Evolutionary conservation across 2,329 filamentous ascomycete species (phyloP).

Genomic region (Fusarium sp.): DNA sequence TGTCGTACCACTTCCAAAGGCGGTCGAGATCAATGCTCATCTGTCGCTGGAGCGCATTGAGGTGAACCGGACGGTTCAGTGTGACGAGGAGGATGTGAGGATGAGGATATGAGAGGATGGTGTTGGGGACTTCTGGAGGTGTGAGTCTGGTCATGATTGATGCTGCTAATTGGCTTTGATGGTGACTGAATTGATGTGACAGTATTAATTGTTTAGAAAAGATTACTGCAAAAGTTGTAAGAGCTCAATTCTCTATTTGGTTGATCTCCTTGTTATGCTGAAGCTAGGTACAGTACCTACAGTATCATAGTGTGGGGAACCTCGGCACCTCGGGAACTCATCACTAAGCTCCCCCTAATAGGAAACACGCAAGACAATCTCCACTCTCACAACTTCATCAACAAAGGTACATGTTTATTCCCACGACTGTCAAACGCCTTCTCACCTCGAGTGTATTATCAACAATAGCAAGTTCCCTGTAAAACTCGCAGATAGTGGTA

Average conservation of each 20-base stretch:
- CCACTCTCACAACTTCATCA: constrained; percentile 13
- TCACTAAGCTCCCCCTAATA: constrained; percentile 7
- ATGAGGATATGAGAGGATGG: constrained; percentile 59
- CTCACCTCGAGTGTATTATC: constrained; percentile 11
- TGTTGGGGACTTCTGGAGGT: constrained; percentile 55
- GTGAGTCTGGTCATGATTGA: constrained; percentile 44
- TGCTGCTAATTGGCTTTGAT: constrained; percentile 9
- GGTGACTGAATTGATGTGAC: background rate
- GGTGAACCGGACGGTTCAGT: constrained; percentile 64
- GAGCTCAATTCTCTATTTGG: background rate
- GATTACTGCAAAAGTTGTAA: background rate
- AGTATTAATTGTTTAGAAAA: too few relatives aligned
- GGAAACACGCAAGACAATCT: constrained; percentile 22
- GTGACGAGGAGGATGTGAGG: constrained; percentile 67
- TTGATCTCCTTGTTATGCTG: background rate
- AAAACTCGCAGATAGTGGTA: constrained; percentile 22
- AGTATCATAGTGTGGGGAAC: constrained; percentile 47
- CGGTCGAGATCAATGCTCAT: constrained; percentile 59
- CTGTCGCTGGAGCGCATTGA: constrained; percentile 64
- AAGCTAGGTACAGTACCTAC: constrained; percentile 13
- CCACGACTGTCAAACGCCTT: constrained; percentile 21
- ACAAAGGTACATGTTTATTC: constrained; percentile 10
- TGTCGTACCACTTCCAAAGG: constrained; percentile 69
- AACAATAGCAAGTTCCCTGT: constrained; percentile 25
- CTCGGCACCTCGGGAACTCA: constrained; percentile 43